phyloP scores from a whole-genome alignment of 805 yeast species.

The Candida michaelii region DNA sequence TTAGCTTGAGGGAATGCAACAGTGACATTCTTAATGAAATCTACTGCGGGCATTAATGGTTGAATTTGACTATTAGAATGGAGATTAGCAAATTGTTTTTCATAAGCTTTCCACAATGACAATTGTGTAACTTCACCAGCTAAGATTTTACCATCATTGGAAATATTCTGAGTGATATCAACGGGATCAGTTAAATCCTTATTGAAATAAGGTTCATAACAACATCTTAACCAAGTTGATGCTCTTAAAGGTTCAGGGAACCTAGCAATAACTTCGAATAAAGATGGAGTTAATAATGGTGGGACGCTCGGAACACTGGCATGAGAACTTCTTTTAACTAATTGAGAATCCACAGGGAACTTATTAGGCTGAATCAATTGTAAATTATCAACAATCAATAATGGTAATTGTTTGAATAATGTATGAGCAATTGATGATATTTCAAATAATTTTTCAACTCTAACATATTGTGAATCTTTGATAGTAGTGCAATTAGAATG shows the following conservation, averaged over 20 bases:
- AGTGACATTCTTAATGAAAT: conserved; percentile 91
- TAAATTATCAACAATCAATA: conserved; percentile 43
- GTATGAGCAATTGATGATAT: conserved; percentile 50
- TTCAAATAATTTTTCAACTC: conserved; percentile 51
- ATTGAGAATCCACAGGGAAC: conserved; percentile 26
- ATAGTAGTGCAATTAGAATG: conserved; percentile 31
- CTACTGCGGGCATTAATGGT: conserved; percentile 84
- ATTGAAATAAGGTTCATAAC: conserved; percentile 65
- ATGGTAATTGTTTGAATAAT: conserved; percentile 60
- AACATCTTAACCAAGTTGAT: conserved; percentile 90
- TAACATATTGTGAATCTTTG: conserved; percentile 30
- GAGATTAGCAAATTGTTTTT: conserved; percentile 72
- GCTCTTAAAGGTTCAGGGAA: conserved; percentile 88
- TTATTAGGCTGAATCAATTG: conserved; percentile 31
- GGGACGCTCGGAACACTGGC: conserved; percentile 59
- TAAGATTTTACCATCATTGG: conserved; percentile 19
- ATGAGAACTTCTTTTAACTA: conserved; percentile 51
- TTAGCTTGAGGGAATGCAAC: conserved; percentile 84
- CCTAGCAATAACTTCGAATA: conserved; percentile 59
- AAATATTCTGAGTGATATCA: conserved; percentile 21
- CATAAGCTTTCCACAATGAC: conserved; percentile 93
- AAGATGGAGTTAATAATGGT: conserved; percentile 55
- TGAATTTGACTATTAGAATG: conserved; percentile 43
- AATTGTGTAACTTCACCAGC: conserved; percentile 91
- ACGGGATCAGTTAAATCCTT: conserved; percentile 12